Evolutionary conservation across 2,329 filamentous ascomycete genomes (phyloP).

Genomic region (Penicillium concentricum): DNA sequence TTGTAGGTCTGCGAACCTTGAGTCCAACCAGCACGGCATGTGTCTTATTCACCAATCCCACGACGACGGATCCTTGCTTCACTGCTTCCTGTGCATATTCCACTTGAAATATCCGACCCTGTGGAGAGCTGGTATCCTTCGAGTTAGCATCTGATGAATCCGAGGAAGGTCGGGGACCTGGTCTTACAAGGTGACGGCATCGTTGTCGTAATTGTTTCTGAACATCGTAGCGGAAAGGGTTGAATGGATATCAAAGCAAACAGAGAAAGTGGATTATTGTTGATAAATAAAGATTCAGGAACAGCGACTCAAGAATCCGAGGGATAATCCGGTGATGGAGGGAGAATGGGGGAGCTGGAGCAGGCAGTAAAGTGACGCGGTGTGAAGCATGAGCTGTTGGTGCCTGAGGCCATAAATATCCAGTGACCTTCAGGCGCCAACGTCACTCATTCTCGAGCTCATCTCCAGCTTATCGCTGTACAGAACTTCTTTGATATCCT

Average conservation of each 20-base stretch:
- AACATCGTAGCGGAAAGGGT: conserved; percentile 68
- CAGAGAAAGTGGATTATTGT: conserved; percentile 4
- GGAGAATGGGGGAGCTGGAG: conserved; percentile 23
- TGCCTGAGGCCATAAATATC: conserved; percentile 25
- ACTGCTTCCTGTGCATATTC: conserved; percentile 98
- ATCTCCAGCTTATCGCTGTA: conserved; percentile 9
- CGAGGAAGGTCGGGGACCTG: conserved; percentile 17
- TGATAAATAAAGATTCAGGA: conserved; percentile 11
- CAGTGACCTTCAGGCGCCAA: conserved; percentile 31
- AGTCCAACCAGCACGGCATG: conserved; percentile 93
- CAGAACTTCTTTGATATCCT: conserved; percentile 2
- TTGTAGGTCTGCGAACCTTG: conserved; percentile 64
- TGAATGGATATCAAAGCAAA: conserved; percentile 8
- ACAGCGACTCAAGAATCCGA: conserved; percentile 15
- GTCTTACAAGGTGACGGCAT: conserved; percentile 93
- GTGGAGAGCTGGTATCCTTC: conserved; percentile 71
- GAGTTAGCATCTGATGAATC: conserved; percentile 19
- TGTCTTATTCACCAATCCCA: conserved; percentile 96
- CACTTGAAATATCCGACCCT: conserved; percentile 99
- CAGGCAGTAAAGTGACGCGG: conserved; percentile 40
- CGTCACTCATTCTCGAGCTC: conserved; percentile 28
- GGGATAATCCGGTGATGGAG: conserved; percentile 17
- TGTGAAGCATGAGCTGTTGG: conserved; percentile 30
- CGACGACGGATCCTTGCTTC: conserved; percentile 97
- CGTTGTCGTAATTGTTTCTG: conserved; percentile 99